A percentile compares a stretch with the other conserved stretches of the same genome.
Evolutionary conservation across 495 filamentous ascomycete genomes (phyloP).

Genomic region (Penicillium cosmopolitanum): DNA sequence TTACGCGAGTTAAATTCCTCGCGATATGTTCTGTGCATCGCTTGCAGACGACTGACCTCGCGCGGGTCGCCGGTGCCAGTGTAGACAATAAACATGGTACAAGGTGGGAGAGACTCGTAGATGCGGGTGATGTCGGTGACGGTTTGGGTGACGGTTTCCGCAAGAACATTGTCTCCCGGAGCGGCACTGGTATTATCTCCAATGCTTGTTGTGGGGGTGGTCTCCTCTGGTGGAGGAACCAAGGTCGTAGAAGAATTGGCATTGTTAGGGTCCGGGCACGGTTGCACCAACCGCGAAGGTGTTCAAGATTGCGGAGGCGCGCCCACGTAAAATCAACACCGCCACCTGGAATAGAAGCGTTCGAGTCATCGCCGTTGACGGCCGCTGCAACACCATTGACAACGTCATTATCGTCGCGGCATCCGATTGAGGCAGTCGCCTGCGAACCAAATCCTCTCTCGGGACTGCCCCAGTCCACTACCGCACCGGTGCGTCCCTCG

Average conservation of each 20-base stretch:
- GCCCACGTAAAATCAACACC: slow-evolving; percentile 91
- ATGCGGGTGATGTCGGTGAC: slow-evolving; percentile 66
- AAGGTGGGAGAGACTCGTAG: slow-evolving; percentile 75
- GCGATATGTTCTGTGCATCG: slow-evolving; percentile 71
- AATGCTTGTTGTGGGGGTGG: slow-evolving; percentile 19
- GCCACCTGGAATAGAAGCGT: slow-evolving; percentile 61
- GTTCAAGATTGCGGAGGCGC: slow-evolving; percentile 82
- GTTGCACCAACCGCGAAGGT: slow-evolving; percentile 82
- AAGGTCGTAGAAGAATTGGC: slow-evolving; percentile 56
- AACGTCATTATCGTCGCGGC: slow-evolving; percentile 74
- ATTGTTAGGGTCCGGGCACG: slow-evolving; percentile 47
- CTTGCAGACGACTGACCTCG: slow-evolving; percentile 72
- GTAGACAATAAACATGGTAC: slow-evolving; percentile 87
- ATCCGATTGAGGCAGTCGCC: slow-evolving; percentile 73
- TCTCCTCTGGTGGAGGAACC: slow-evolving; percentile 30
- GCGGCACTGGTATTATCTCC: slow-evolving; percentile 2
- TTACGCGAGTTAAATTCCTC: slow-evolving; percentile 72
- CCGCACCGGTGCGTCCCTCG: slow-evolving; percentile 69
- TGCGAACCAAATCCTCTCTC: slow-evolving; percentile 71
- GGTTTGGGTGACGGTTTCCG: slow-evolving; percentile 49
- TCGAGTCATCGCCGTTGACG: slow-evolving; percentile 68
- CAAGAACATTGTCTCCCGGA: slow-evolving; percentile 32
- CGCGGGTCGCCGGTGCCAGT: slow-evolving; percentile 87
- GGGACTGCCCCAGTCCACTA: slow-evolving; percentile 87
- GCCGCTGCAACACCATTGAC: slow-evolving; percentile 68